A percentile compares a stretch with the other conserved stretches of the same genome.
Evolutionary conservation across 208 protist genomes (phyloP).

Genomic region (Trichomonas gallinae): DNA sequence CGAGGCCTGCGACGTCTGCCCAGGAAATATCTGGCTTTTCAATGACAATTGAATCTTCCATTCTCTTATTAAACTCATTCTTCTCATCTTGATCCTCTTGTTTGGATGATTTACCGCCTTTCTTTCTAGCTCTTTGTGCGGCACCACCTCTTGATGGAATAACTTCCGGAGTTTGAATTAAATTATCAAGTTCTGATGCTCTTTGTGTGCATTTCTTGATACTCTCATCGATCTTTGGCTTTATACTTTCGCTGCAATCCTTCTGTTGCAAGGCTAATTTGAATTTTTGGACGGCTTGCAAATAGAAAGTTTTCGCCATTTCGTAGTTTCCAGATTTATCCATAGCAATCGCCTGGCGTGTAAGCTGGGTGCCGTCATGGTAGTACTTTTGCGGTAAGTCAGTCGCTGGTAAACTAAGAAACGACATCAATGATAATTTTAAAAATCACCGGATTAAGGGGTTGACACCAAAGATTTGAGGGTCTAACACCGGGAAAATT

Average conservation of each 20-base stretch:
- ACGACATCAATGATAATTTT: too few relatives aligned
- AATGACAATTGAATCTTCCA: constrained; percentile 53
- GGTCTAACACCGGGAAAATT: too few relatives aligned
- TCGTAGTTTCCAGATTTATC: background rate
- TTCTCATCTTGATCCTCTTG: background rate
- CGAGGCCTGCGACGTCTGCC: constrained; percentile 77
- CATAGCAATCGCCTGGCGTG: background rate
- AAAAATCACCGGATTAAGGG: too few relatives aligned
- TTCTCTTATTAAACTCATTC: background rate
- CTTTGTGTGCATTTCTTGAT: background rate
- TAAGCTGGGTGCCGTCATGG: background rate
- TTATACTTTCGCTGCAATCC: background rate
- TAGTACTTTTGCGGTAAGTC: background rate
- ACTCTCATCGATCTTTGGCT: background rate
- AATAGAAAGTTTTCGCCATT: background rate
- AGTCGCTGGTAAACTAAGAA: background rate
- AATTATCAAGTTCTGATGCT: background rate
- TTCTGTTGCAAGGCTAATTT: background rate
- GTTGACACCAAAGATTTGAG: too few relatives aligned
- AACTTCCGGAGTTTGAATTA: background rate
- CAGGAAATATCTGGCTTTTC: constrained; percentile 79
- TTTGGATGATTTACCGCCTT: background rate
- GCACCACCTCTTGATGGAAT: background rate
- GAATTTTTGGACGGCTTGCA: background rate
- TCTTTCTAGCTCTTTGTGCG: background rate